Base-by-base conservation (phyloP, 164 flowering plant species). In the Annona squamosa region DNA sequence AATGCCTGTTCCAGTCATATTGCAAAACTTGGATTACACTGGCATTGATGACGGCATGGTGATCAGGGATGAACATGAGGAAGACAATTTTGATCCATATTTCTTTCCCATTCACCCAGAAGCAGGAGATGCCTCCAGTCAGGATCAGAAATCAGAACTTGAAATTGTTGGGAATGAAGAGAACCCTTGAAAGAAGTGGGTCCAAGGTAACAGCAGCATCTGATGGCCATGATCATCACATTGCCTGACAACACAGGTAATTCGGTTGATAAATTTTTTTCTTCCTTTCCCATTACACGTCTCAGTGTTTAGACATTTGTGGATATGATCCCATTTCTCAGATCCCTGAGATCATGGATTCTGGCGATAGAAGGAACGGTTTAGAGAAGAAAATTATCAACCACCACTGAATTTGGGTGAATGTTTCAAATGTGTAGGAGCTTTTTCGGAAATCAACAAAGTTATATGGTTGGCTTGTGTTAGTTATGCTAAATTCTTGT, bases 1-100 rank as follows among this genome's bases (percentile, higher is more conserved):
- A 48, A 68, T 74, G 68, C 67, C 83, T 5, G 65, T 94, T 74
- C 97, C 98, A 43, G 84, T 82, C 66, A 85, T 94, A 65, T 71
- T 94, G 78, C 86, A 81, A 26, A 82, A 84, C 67, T 84, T 91
- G 79, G 87, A 88, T 73, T 88, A 82, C 73, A 85, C 73, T 73
- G 88, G 86, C 63, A 74, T 86, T 59, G 91, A 87, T 37, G 88
- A 85, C 69, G 71, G 71, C 57, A 72, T 82, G 77, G 89, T 87
- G 83, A 80, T 37, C 16, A 83, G 79, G 73, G 85, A 78, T 68
- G 81, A 70, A 74, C 82, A 71, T 57, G 82, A 67, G 48, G 82
- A 71, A 63, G 83, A 81, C 46, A 76, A 79, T 18, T 73, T 74
- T 76, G 84, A 81, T 57, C 76, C 82, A 37, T 77, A 74, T 73